Evolutionary conservation across 345 rosid species (phyloP), one percentile per base, ranked within the genome.

Genomic region (Pugionium cornutum): DNA sequence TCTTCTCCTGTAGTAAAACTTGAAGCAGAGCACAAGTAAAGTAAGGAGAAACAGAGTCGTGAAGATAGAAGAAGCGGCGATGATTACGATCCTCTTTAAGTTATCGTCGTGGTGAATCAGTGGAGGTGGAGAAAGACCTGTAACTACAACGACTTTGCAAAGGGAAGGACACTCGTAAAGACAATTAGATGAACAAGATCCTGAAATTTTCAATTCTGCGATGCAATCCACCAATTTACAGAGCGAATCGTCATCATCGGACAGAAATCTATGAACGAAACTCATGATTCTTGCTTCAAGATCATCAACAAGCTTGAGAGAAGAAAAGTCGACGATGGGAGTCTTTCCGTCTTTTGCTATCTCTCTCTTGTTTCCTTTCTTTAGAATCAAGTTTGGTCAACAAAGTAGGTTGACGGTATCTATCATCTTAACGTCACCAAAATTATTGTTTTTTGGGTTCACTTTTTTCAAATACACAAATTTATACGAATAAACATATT

Each of bases 21-120:
- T 78, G 66, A 57, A 43, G 39, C 72, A 80, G 45, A 83, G 2
- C 2, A 53, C 49, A 45, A 73, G 75, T 36, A 59, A 58, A 49
- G 62, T 35, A 9, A 80, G 65, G 10, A 78, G 65, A 37, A 83
- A 37, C 18, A 83, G 59, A 45, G 75, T 49, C 34, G 75, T 54
- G 40, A 76, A 68, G 27, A 79, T 33, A 42, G 57, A 46, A 2
- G 80, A 48, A 68, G 73, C 74, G 0, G 68, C n/a, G 33, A 76
- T 55, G 62, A 80, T 56, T 51, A 81, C 45, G 39, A 69, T 18
- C 50, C 9, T 73, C 41, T 58, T 62, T 28, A 70, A 2, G 62
- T 58, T 61, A 43, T 2, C 10, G 1, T 54, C 35, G 1, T 70
- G 53, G 43, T 59, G 37, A 68, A 29, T 8, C 40, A 52, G 28